Evolutionary conservation across 495 filamentous ascomycete genomes (phyloP).

Genomic region (Penicillium ochrochloron): DNA sequence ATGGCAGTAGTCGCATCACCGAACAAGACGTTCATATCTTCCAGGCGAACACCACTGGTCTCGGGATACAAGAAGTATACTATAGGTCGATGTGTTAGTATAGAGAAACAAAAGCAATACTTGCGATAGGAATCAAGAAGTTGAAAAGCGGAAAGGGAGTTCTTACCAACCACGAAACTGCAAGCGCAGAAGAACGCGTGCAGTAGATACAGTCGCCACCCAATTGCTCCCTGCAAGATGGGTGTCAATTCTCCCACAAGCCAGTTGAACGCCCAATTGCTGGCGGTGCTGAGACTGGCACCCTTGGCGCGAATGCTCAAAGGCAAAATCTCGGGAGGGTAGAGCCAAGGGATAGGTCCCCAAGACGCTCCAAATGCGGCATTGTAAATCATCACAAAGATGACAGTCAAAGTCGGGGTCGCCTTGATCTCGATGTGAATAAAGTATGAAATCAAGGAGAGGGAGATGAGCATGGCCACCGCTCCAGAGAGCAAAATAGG

Average conservation of each 20-base stretch:
- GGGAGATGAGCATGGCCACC: conserved; percentile 84
- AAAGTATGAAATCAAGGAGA: conserved; percentile 95
- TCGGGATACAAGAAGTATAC: conserved; percentile 98
- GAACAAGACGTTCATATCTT: conserved; percentile 94
- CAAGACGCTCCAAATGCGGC: conserved; percentile 98
- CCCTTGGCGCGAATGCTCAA: conserved; percentile 97
- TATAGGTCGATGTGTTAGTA: conserved; percentile 39
- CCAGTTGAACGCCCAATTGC: conserved; percentile 99
- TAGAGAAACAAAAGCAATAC: neutral
- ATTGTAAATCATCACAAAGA: conserved; percentile 98
- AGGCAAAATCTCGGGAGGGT: conserved; percentile 95
- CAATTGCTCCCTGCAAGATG: conserved; percentile 84
- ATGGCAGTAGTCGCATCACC: conserved; percentile 84
- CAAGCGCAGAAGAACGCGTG: conserved; percentile 97
- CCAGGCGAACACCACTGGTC: conserved; percentile 89
- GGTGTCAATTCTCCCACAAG: conserved; percentile 94
- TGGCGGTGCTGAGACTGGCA: conserved; percentile 92
- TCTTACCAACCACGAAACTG: conserved; percentile 94
- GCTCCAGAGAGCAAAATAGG: conserved; percentile 91
- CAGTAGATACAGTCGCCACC: conserved; percentile 90
- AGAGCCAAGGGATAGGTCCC: conserved; percentile 98
- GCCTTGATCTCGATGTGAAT: conserved; percentile 79
- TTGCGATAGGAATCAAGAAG: neutral
- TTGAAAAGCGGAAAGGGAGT: neutral
- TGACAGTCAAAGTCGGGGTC: conserved; percentile 83